A percentile compares a stretch with the other conserved stretches of the same genome.
These are phyloP conservation scores for Globisporangium takayamanum DNA, from an alignment of 352 stramenopile genomes.

Conservation along the genomic window DNA sequence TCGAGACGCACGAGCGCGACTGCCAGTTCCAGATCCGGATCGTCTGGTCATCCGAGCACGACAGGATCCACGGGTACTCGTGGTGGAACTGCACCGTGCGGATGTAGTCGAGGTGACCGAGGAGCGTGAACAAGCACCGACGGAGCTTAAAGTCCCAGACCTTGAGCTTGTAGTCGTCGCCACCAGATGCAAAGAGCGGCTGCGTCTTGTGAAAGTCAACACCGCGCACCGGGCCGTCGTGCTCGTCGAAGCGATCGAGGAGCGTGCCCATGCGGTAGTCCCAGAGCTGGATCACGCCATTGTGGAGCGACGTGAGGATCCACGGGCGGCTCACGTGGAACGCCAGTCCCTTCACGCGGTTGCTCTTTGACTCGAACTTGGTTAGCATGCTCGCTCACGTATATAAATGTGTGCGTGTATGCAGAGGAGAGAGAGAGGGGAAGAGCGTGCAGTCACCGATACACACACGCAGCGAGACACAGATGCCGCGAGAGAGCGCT, in stretches of 20 bases:
- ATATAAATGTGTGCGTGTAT: no score
- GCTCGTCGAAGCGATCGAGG: constrained; percentile 99
- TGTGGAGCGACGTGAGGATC: constrained; percentile 99
- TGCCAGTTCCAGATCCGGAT: constrained; percentile 99
- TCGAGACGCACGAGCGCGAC: constrained; percentile 96
- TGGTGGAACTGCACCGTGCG: constrained; percentile 99
- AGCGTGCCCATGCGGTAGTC: constrained; percentile 99
- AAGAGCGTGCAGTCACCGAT: no score
- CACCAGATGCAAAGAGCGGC: constrained; percentile 97
- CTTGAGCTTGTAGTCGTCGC: constrained; percentile 99
- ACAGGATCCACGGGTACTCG: constrained; percentile 99
- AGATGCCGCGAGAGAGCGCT: no score
- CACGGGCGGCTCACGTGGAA: constrained; percentile 98
- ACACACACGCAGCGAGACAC: no score
- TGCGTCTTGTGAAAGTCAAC: constrained; percentile 98
- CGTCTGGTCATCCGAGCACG: constrained; percentile 97
- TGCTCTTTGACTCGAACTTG: constrained; percentile 99
- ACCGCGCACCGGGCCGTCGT: constrained; percentile 98
- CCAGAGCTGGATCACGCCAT: constrained; percentile 97
- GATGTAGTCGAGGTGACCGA: constrained; percentile 99
- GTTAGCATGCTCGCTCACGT: constrained; percentile 86
- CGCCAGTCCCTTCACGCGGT: constrained; percentile 98
- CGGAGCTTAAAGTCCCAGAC: constrained; percentile 99
- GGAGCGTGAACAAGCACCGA: constrained; percentile 97
- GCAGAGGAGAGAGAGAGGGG: no score